Base-by-base conservation (phyloP, 1,139 yeast species). In the Dujonia santamariae region DNA sequence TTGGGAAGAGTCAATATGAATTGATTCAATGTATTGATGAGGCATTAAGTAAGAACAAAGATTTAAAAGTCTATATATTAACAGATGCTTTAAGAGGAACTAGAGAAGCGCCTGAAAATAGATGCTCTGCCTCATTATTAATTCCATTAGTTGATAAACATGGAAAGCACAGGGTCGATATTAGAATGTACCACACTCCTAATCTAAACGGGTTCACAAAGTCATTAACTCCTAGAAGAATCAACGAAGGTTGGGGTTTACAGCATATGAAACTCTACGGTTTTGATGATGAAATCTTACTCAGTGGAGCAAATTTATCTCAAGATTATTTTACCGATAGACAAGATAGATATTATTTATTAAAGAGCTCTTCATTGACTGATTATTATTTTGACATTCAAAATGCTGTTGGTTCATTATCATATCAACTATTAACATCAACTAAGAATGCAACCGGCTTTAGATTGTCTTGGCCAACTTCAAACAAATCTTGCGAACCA, bases 201-300 rank as follows among this genome's bases (percentile, higher is more conserved):
- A 82, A 82, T 44, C 71, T 86, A 45, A 65, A 74, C 31, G 96
- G 96, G 0, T 53, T 85, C 39, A 72, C 76, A 38, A 79, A 80
- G 50, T 50, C 63, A 14, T 37, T 85, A 32, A 70, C 88, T 3
- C 98, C 99, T 0, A 82, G 75, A 39, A 70, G 98, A 42, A 70
- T 90, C 42, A 88, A 90, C 55, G 99, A 92, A 61, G 92, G 95
- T 6, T 75, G 74, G 62, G 99, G 99, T 0, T 68, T 92, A 35
- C 99, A 92, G 59, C 99, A 92, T 55, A 94, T 92, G 98, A 92
- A 92, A 57, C 72, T 94, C 26, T 92, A 92, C 54, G 98, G 98
- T 2, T 80, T 88, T 51, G 99, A 92, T 56, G 80, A 88, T 49
- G 96, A 88, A 52, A 79, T 92, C 34, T 74, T 94, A 14, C 67